phyloP scores from a whole-genome alignment of 768 basidiomycete genomes.

The Cyclocybe aegerita region DNA sequence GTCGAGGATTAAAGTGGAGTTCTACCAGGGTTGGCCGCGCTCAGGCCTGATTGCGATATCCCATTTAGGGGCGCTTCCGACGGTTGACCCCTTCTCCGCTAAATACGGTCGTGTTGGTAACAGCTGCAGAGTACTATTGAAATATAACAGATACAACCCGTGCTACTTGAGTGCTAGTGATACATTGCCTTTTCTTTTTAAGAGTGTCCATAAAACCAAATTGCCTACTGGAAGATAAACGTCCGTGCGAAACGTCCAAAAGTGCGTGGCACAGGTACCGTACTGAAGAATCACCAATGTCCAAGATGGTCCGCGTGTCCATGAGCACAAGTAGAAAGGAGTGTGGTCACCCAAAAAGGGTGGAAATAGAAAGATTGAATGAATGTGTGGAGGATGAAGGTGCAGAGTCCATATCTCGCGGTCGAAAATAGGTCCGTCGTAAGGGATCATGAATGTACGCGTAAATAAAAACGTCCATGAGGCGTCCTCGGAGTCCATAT shows the following conservation, averaged over 20 bases:
- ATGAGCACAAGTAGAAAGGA: not conserved
- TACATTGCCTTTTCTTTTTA: conserved; percentile 10
- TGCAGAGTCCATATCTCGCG: conserved; percentile 26
- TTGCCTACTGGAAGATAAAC: conserved; percentile 6
- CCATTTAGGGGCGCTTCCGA: too few species aligned
- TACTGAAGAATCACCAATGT: conserved; percentile 11
- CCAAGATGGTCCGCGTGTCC: conserved; percentile 19
- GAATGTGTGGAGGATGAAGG: conserved; percentile 10
- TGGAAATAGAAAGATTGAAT: conserved; percentile 2
- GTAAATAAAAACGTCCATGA: conserved; percentile 20
- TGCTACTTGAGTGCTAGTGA: conserved; percentile 6
- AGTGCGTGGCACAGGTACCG: conserved; percentile 6
- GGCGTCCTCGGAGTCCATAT: conserved; percentile 15
- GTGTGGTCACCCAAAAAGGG: not conserved
- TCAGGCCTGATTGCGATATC: too few species aligned
- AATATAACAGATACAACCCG: conserved; percentile 3
- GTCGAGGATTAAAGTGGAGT: not conserved
- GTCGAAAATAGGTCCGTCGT: conserved; percentile 13
- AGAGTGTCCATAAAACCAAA: conserved; percentile 7
- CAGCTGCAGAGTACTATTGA: not conserved
- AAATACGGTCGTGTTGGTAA: too few species aligned
- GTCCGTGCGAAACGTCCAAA: conserved; percentile 11
- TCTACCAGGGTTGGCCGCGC: too few species aligned
- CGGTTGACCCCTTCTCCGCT: too few species aligned
- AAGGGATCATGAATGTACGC: conserved; percentile 8